Base-by-base conservation (phyloP, 768 basidiomycete species). In the Candolleomyces eurysporus region DNA sequence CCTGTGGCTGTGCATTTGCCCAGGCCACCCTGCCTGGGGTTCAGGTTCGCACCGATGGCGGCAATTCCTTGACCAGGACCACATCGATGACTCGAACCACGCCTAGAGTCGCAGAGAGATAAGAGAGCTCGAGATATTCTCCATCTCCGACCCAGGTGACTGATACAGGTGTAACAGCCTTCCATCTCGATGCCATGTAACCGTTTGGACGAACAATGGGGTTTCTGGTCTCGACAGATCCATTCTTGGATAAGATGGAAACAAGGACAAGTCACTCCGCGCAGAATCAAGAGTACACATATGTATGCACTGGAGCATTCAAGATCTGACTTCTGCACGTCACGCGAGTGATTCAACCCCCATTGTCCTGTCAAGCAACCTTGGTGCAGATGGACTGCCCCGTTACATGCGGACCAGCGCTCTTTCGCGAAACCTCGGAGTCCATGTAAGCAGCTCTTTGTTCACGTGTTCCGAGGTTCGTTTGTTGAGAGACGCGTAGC, bases 1-100 rank as follows among this genome's bases (percentile, higher is more conserved):
- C 67, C 69, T 48, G 69, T 68, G 67, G 69, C 69, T 64, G 66
- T 67, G 40, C 13, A 62, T 57, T 4, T 21, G 19, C 31, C 22
- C 57, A 31, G 21, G 21, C 51, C 36, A 22, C 14, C 57, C 32
- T 30, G 36, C 42, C 26, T n/a, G 30, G 52, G 21, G 21, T 21
- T 42, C 42, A 21, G 39, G 32, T 19, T 14, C n/a, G 16, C 52
- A 53, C 52, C 19, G 45, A 14, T 46, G 45, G 19, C 4, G 45
- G 45, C 16, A 46, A 36, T 5, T 36, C 36, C 36, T 6, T 11
- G 36, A 36, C 36, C 36, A 11, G 36, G 36, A 36, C 36, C 36
- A 36, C 36, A 36, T 36, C 36, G 36, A 36, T 36, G 36, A 36
- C 36, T 36, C 36, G 36, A 5, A 36, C 1, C 36, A 36, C 36